Base-by-base conservation (phyloP, 352 stramenopile genomes). In the Salisapilia sapeloensis region DNA sequence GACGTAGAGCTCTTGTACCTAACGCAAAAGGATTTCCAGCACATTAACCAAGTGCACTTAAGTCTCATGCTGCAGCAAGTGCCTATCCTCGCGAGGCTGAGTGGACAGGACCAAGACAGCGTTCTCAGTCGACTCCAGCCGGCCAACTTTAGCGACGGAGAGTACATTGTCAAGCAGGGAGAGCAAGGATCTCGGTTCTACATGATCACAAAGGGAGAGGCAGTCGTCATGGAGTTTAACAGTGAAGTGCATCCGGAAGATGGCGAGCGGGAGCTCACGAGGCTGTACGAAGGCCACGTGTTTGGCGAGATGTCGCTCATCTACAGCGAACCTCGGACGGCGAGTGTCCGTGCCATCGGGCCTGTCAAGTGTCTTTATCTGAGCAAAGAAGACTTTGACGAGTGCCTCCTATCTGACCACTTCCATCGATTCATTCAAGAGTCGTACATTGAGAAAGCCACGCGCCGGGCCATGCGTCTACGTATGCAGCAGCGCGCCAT, bases 271-370 rank as follows among this genome's bases (percentile, higher is more conserved):
- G 75, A 91, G 38, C 55, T 91, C 33, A 91, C 75, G 23, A 53
- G 70, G 10, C 33, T 91, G 16, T 91, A 91, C 39, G 75, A 91
- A 30, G 75, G 75, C n/a, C 75, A 91, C 43, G 69, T 87, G 13
- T 91, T 91, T 44, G 75, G 75, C 10, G 75, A 91, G 35, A 87
- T 91, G 71, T 80, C 71, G 11, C 48, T 91, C 13, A 91, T 91
- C 44, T 87, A 87, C 38, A 87, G 66, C 24, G 75, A 91, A 23
- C 75, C 75, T 4, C 65, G 75, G n/a, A 87, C 72, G 5, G 75
- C 75, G 14, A 84, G 65, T 3, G 75, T 91, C 17, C 66, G 69
- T 31, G 75, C 75, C 0, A 47, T 87, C 15, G 71, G 71, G 0
- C 67, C 66, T 4, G 75, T 87, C 44, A 86, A 87, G 43, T 91